Evolutionary conservation across 345 rosid species (phyloP), one percentile per base, ranked within the genome.

Genomic region (Hibiscus tridactylites): DNA sequence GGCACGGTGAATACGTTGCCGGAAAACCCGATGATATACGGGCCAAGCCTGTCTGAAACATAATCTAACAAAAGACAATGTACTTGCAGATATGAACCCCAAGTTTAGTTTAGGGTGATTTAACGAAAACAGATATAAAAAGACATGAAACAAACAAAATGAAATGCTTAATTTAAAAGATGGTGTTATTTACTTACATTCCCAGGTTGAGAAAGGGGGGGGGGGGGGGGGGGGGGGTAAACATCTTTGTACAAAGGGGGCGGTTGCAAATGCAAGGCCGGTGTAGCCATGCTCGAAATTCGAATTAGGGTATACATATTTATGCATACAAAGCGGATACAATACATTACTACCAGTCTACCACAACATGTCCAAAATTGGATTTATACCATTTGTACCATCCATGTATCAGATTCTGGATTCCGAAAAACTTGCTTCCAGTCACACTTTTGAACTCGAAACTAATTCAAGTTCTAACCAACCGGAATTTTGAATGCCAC

Each of bases 301-400:
- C 65, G 24, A 54, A 71, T 58, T 39, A 56, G 4, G 21, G 59
- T 71, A 61, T 71, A 47, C 67, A 60, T 60, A 71, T 28, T n/a
- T 53, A 53, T 46, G 56, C 53, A 64, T n/a, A 62, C 63, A 21
- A 21, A 61, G 61, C 10, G 17, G 61, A 69, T 63, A 71, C 75
- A 65, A 61, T 71, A 63, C 19, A 33, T 39, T 49, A 47, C 46
- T 49, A 56, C n/a, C n/a, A n/a, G n/a, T n/a, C n/a, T n/a, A n/a
- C 65, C 52, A 28, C 56, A 74, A 56, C 19, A 39, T 57, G 73
- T 78, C 83, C 79, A 74, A 74, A 80, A 77, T 63, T 77, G 83
- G 76, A 80, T 76, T 17, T 17, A 50, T 42, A 62, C 16, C 69
- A 46, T 49, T 10, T 15, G 3, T 53, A 68, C 78, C 58, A 12